phyloP scores from a whole-genome alignment of 208 protist genomes.

The Kentomonas sorsogonicus region DNA sequence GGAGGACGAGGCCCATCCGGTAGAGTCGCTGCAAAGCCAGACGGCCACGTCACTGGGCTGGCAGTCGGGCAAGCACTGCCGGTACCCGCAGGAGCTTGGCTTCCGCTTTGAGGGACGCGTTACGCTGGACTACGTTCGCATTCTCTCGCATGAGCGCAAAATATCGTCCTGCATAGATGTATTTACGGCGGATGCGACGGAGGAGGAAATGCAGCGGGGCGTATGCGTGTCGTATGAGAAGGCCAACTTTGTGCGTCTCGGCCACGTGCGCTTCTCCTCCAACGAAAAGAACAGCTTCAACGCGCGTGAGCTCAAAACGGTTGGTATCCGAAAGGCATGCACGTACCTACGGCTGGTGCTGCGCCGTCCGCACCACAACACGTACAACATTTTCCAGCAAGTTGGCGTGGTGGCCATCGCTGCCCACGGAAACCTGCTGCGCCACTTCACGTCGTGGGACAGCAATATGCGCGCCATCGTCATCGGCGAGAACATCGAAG shows the following conservation, averaged over 20 bases:
- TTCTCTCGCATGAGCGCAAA: constrained; percentile 82
- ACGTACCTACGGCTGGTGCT: constrained; percentile 85
- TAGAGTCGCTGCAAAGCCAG: constrained; percentile 44
- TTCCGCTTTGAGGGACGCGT: constrained; percentile 87
- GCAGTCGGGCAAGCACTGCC: constrained; percentile 75
- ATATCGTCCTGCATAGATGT: constrained; percentile 83
- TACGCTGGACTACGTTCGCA: constrained; percentile 52
- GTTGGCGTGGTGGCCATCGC: constrained; percentile 79
- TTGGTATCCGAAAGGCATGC: constrained; percentile 56
- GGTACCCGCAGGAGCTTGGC: constrained; percentile 85
- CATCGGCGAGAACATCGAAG: constrained; percentile 45
- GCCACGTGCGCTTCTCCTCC: constrained; percentile 67
- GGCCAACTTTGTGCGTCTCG: constrained; percentile 62
- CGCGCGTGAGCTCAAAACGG: constrained; percentile 86
- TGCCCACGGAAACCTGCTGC: constrained; percentile 54
- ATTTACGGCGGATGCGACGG: constrained; percentile 46
- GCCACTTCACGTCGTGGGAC: constrained; percentile 27
- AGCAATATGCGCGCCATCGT: constrained; percentile 22
- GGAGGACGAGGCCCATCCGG: constrained; percentile 63
- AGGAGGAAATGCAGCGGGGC: constrained; percentile 45
- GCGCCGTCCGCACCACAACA: constrained; percentile 59
- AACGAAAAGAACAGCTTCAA: constrained; percentile 51
- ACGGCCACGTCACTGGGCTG: constrained; percentile 58
- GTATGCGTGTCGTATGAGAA: constrained; percentile 44
- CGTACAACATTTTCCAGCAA: constrained; percentile 86